phyloP scores from a whole-genome alignment of 1,139 yeast genomes.

The Lodderomyces pseudojiufengensis region DNA sequence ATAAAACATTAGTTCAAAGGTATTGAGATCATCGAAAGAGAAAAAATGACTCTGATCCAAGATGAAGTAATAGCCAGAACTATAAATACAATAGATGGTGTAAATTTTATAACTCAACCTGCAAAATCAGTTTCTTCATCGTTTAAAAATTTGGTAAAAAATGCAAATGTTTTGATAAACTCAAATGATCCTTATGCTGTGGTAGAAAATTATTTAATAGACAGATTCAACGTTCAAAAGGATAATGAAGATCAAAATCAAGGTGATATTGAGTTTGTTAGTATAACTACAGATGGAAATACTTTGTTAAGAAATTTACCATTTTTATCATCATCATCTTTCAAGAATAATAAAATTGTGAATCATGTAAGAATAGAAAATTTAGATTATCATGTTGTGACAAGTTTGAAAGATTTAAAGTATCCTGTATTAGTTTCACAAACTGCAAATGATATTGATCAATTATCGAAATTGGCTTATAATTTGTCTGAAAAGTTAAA shows the following conservation, averaged over 20 bases:
- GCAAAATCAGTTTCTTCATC: conserved; percentile 42
- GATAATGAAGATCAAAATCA: conserved; percentile 4
- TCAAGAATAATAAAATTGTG: conserved; percentile 47
- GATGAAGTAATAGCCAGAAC: conserved; percentile 19
- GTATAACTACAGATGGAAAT: conserved; percentile 51
- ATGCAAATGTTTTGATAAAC: conserved; percentile 35
- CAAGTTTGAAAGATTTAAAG: conserved; percentile 69
- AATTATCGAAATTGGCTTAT: conserved; percentile 48
- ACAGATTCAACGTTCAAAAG: conserved; percentile 11
- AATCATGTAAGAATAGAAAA: conserved; percentile 56
- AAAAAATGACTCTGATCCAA: conserved; percentile 14
- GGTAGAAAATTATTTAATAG: conserved; percentile 31
- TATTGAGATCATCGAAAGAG: too few species aligned
- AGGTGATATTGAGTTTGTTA: conserved; percentile 31
- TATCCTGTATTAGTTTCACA: conserved; percentile 65
- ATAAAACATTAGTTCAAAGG: too few species aligned
- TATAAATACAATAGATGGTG: conserved; percentile 24
- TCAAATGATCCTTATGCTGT: conserved; percentile 53
- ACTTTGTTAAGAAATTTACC: conserved; percentile 55
- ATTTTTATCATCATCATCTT: conserved; percentile 40
- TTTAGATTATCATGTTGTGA: conserved; percentile 61
- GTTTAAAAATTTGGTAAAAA: conserved; percentile 22
- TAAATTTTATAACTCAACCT: conserved; percentile 41
- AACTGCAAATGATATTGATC: conserved; percentile 48
- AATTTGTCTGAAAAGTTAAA: conserved; percentile 47